Base-by-base conservation (phyloP, 176 grass and related monocot genomes). In the Elaeis guineensis region DNA sequence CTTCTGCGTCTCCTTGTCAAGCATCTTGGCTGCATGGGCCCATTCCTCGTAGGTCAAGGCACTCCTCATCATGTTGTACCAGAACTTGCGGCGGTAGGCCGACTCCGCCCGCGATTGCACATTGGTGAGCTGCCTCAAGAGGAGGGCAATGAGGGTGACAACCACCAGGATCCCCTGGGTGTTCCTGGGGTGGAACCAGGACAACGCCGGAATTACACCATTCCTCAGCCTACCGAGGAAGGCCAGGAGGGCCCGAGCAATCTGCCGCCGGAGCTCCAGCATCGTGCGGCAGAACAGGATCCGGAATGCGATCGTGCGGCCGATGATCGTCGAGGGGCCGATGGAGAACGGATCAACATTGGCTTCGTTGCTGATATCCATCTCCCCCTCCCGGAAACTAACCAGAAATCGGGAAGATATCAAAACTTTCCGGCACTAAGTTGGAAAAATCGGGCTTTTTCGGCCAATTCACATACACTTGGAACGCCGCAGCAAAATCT, bases 21-120 rank as follows among this genome's bases (percentile, higher is more conserved):
- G 83, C 92, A 96, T 90, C 74, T 78, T 70, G 23, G 92, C 87
- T 4, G 78, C 92, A 78, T 90, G 92, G 25, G 83, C 75, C 92
- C 92, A 96, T 80, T 96, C 92, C 79, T 96, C 86, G 65, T 96
- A 96, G 57, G 92, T 85, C 67, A 90, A 78, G 54, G 92, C 92
- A 19, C 69, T 77, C 69, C 87, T 81, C 78, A 96, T 88, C 83
- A 87, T 87, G 79, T 88, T 85, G 19, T 83, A 83, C 92, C 92
- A 96, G 83, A 96, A 96, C 79, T 87, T 96, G 56, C 86, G 81
- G 29, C 83, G 81, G 83, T 90, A 87, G 24, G 83, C 92, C 52
- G 87, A 90, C 66, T 82, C 78, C 51, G 89, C 78, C 39, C 80
- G 75, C 35, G 80, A 76, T 19, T 79, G 67, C 30, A 85, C 75